A percentile compares a stretch with the other conserved stretches of the same genome.
phyloP scores from a whole-genome alignment of 305 asterid species.

The Solanum aculeatissimum region DNA sequence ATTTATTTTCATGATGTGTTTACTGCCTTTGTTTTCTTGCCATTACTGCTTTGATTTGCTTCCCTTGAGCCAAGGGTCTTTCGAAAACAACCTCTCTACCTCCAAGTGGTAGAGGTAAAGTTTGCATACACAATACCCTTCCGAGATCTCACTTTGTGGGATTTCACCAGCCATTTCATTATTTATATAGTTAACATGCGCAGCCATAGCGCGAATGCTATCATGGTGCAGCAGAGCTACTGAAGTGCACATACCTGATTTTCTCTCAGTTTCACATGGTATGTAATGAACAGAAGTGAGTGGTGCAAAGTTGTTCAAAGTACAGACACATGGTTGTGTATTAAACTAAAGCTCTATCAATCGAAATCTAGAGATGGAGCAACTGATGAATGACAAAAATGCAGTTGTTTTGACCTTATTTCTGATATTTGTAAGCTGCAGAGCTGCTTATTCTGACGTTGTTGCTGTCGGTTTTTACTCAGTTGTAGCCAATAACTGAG shows the following conservation, averaged over 20 bases:
- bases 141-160: too few species aligned
- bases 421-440: neutral
- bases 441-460: neutral
- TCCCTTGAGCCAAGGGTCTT: too few species aligned
- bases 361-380: neutral
- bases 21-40: too few species aligned
- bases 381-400: neutral
- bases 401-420: neutral
- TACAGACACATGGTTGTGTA: neutral
- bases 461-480: too few species aligned
- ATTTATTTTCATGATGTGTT: neutral
- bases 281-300: neutral
- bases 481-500: too few species aligned
- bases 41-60: too few species aligned
- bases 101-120: too few species aligned
- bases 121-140: too few species aligned
- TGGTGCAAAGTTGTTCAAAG: neutral
- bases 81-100: too few species aligned
- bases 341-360: neutral
- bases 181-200: neutral
- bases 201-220: neutral
- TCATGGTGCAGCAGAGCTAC: neutral
- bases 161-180: too few species aligned
- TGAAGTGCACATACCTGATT: neutral
- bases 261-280: neutral